phyloP scores from a whole-genome alignment of 441 rosid genomes.

The Syzygium malaccense region DNA sequence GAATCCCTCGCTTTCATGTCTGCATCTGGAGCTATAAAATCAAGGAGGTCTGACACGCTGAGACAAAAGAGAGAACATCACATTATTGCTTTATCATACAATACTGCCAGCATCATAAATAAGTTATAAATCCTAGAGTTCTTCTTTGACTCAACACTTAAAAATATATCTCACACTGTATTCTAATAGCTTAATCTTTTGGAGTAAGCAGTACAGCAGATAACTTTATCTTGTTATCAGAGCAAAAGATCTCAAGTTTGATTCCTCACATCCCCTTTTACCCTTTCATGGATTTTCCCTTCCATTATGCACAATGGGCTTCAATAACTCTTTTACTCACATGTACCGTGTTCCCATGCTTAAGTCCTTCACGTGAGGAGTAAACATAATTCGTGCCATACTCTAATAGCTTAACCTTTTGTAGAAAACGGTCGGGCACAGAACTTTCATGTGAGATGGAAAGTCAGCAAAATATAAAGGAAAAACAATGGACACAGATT shows the following conservation, averaged over 20 bases:
- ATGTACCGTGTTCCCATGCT: neutral
- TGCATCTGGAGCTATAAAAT: conserved; percentile 68
- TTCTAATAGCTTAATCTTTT: neutral
- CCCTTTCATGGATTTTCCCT: neutral
- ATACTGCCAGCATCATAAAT: neutral
- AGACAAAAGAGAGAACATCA: conserved; percentile 14
- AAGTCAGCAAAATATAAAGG: neutral
- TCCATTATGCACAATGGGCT: neutral
- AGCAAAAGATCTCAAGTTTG: neutral
- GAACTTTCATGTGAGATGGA: neutral
- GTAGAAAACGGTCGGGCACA: neutral
- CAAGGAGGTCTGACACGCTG: conserved; percentile 87
- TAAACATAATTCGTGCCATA: neutral
- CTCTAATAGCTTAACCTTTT: neutral
- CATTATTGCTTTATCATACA: neutral
- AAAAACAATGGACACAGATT: neutral
- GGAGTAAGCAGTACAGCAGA: neutral
- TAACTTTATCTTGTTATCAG: neutral
- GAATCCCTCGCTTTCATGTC: conserved; percentile 65
- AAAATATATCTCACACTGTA: neutral
- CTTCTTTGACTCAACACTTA: neutral
- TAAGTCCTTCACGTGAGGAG: neutral
- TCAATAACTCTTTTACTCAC: neutral
- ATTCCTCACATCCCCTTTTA: neutral
- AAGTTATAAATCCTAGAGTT: neutral